phyloP scores from a whole-genome alignment of 2,329 filamentous ascomycete species.

The Penicillium crustosum region DNA sequence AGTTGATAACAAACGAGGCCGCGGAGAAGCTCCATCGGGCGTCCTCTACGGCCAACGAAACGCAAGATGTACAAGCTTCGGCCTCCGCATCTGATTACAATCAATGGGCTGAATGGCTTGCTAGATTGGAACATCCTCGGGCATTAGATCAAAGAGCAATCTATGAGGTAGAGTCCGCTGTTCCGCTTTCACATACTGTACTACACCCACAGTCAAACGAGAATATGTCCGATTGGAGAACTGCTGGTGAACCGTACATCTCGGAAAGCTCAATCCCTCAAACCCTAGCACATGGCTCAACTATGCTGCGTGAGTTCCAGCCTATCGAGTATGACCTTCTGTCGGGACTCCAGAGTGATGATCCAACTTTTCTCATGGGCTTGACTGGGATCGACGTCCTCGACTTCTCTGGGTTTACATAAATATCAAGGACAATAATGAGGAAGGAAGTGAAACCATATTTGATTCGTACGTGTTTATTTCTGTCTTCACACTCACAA shows the following conservation, averaged over 20 bases:
- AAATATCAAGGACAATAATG: too few relatives aligned
- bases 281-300: not conserved
- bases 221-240: not conserved
- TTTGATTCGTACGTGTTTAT: not conserved
- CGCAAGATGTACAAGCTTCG: not conserved
- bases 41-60: not conserved
- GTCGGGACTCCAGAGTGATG: constrained; percentile 21
- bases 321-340: not conserved
- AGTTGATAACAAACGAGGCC: constrained; percentile 29
- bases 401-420: constrained; percentile 20
- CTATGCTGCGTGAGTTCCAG: not conserved
- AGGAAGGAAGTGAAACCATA: too few relatives aligned
- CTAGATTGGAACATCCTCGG: constrained; percentile 1
- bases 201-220: not conserved
- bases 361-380: constrained; percentile 30
- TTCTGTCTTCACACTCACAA: not conserved
- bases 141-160: not conserved
- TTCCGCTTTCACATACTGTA: not conserved
- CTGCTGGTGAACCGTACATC: not conserved
- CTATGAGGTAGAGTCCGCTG: not conserved
- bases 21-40: constrained; percentile 8
- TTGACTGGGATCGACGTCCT: constrained; percentile 30
- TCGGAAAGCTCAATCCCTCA: not conserved
- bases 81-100: constrained; percentile 5
- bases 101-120: constrained; percentile 14